phyloP scores from a whole-genome alignment of 805 yeast species.

The Candida broadrunensis region DNA sequence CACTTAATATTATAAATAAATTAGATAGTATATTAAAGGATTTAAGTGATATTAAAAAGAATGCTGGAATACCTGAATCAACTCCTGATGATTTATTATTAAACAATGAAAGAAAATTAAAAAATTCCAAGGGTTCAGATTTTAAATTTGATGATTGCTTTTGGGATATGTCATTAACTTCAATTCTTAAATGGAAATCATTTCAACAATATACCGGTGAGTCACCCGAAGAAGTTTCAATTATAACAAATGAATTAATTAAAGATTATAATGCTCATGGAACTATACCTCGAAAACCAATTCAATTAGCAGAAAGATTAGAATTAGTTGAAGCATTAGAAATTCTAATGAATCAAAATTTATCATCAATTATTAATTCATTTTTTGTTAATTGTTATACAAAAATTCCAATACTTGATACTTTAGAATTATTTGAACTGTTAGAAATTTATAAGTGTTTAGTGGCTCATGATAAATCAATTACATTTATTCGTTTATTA shows the following conservation, averaged over 20 bases:
- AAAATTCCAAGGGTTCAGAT: neutral
- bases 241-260: constrained; percentile 9
- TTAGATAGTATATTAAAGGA: constrained; percentile 27
- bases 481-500: constrained; percentile 16
- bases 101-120: neutral
- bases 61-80: neutral
- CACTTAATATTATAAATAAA: constrained; percentile 23
- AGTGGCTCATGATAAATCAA: constrained; percentile 11
- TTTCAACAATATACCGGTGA: constrained; percentile 12
- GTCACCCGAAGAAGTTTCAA: constrained; percentile 8
- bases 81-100: neutral
- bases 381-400: constrained; percentile 31
- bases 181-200: constrained; percentile 27
- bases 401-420: constrained; percentile 30
- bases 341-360: constrained; percentile 12
- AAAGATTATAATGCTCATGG: constrained; percentile 9
- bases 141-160: constrained; percentile 11
- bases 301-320: constrained; percentile 13
- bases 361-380: constrained; percentile 19
- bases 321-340: constrained; percentile 13
- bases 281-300: neutral
- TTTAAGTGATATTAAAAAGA: constrained; percentile 14
- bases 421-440: constrained; percentile 24
- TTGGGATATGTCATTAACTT: constrained; percentile 35
- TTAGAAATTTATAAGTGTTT: constrained; percentile 23